Evolutionary conservation across 108 stramenopile genomes (phyloP).

Genomic region (Seminavis robusta): DNA sequence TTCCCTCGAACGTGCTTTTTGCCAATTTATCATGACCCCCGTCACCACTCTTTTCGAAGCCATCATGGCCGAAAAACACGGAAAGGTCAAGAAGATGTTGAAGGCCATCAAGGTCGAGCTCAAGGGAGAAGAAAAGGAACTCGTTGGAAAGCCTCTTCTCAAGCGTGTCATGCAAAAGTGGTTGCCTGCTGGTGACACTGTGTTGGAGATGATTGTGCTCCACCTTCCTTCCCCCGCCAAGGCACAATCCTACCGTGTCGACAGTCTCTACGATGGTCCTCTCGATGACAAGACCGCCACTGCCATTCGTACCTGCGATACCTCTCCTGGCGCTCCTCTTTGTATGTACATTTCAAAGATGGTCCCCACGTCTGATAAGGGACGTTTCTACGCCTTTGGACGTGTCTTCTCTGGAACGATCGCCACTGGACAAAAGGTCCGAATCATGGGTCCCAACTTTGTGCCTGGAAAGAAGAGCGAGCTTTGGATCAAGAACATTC

Average conservation of each 20-base stretch:
- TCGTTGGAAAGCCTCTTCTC: constrained; percentile 95
- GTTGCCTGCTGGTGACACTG: constrained; percentile 99
- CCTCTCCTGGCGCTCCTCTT: constrained; percentile 90
- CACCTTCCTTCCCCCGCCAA: constrained; percentile 97
- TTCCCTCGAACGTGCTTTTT: constrained; percentile 95
- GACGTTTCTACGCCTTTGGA: constrained; percentile 99
- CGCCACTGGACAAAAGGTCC: constrained; percentile 99
- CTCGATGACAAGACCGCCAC: constrained; percentile 96
- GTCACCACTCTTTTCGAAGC: constrained; percentile 98
- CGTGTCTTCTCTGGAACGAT: constrained; percentile 99
- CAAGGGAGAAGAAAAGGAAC: constrained; percentile 94
- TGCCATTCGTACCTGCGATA: constrained; percentile 98
- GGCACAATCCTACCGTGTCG: constrained; percentile 98
- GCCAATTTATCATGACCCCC: constrained; percentile 99
- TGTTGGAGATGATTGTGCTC: constrained; percentile 99
- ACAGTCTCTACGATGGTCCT: constrained; percentile 98
- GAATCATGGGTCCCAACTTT: constrained; percentile 99
- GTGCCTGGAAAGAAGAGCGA: constrained; percentile 99
- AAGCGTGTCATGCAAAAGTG: constrained; percentile 99
- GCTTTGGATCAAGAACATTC: constrained; percentile 99
- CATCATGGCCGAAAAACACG: constrained; percentile 97
- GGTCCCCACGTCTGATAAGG: constrained; percentile 99
- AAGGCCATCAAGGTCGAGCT: constrained; percentile 98
- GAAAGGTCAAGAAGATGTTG: constrained; percentile 99
- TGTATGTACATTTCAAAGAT: constrained; percentile 99